Conservation (phyloP, 371 early-diverging fungal genomes). For the Rhizopus arrhizus region DNA sequence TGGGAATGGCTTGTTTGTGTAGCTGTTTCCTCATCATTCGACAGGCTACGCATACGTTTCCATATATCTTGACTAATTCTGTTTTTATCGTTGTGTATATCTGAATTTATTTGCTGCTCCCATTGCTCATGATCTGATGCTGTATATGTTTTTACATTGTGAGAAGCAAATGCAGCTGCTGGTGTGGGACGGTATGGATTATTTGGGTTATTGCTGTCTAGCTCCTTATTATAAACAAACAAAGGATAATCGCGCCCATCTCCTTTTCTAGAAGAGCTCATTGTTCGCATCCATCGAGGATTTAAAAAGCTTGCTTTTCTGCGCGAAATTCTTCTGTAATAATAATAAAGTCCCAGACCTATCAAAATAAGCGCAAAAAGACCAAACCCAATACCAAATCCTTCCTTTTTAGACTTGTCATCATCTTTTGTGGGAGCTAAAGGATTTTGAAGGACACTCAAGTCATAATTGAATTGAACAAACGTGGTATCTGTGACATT, state of each 20-base stretch:
- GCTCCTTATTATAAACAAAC: slow-evolving; percentile 41
- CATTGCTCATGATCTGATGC: slow-evolving; percentile 50
- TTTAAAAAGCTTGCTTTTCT: slow-evolving; percentile 27
- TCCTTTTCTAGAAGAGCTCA: slow-evolving; percentile 4
- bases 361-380: slow-evolving; percentile 18
- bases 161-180: slow-evolving; percentile 13
- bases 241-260: slow-evolving; percentile 38
- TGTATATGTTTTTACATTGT: slow-evolving; percentile 36
- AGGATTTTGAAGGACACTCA: slow-evolving; percentile 23
- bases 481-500: slow-evolving; percentile 8
- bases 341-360: slow-evolving; percentile 12
- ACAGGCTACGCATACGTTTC: slow-evolving; percentile 41
- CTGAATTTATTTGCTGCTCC: slow-evolving; percentile 34
- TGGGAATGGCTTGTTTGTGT: neutral
- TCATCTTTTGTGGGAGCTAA: neutral
- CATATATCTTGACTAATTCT: slow-evolving; percentile 29
- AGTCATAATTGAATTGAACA: slow-evolving; percentile 18
- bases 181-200: slow-evolving; percentile 12
- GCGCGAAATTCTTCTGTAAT: slow-evolving; percentile 23
- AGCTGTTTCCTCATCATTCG: neutral
- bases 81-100: slow-evolving; percentile 24
- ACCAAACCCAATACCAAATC: slow-evolving; percentile 39
- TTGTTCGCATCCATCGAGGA: slow-evolving; percentile 43
- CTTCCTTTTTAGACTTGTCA: slow-evolving; percentile 28
- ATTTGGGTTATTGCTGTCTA: slow-evolving; percentile 23